Evolutionary conservation across 2,329 filamentous ascomycete genomes (phyloP).

Genomic region (Boeremia exigua): DNA sequence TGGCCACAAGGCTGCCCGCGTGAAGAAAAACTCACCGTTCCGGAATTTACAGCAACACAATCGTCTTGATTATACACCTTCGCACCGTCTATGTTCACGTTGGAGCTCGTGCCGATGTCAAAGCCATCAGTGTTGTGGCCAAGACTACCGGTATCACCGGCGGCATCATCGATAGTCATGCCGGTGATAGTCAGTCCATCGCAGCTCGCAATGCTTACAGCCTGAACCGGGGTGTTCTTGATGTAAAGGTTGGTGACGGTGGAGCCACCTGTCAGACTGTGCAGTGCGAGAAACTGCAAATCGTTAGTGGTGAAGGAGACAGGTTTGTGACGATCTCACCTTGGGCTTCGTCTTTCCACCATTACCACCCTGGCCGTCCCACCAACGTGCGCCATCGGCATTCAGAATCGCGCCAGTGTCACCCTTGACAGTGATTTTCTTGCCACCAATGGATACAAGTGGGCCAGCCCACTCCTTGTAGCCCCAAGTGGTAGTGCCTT

Average conservation of each 20-base stretch:
- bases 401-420: slow-evolving; percentile 61
- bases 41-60: slow-evolving; percentile 64
- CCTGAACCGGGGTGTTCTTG: slow-evolving; percentile 62
- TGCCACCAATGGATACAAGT: slow-evolving; percentile 65
- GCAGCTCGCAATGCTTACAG: slow-evolving; percentile 54
- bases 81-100: slow-evolving; percentile 58
- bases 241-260: slow-evolving; percentile 58
- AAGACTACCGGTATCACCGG: slow-evolving; percentile 51
- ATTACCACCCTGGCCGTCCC: slow-evolving; percentile 55
- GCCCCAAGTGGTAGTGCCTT: slow-evolving; percentile 69
- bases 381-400: slow-evolving; percentile 62
- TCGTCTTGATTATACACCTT: slow-evolving; percentile 65
- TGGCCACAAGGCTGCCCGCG: background rate
- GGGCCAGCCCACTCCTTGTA: slow-evolving; percentile 71
- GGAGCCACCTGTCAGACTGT: slow-evolving; percentile 56
- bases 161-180: slow-evolving; percentile 64
- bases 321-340: background rate
- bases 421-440: slow-evolving; percentile 65
- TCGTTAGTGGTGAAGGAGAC: background rate
- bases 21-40: slow-evolving; percentile 40
- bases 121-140: slow-evolving; percentile 63
- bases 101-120: slow-evolving; percentile 58
- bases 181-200: slow-evolving; percentile 54
- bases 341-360: slow-evolving; percentile 52
- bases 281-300: slow-evolving; percentile 59